Evolutionary conservation across 139 green algal genomes (phyloP).

Genomic region (Parachlorella kessleri): DNA sequence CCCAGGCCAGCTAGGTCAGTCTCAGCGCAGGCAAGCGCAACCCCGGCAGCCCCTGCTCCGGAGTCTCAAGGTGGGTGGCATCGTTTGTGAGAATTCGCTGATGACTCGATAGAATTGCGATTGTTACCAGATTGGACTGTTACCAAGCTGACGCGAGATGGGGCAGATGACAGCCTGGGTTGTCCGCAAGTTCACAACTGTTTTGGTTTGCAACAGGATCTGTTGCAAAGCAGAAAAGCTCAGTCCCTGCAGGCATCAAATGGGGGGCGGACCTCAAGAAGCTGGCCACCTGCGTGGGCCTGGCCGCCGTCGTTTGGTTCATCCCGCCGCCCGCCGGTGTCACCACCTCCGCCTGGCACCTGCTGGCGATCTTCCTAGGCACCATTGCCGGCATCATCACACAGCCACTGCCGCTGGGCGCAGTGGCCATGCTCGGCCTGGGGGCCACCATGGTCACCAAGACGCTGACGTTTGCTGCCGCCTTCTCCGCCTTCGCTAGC

Average conservation of each 20-base stretch:
- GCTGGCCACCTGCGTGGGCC: constrained; percentile 82
- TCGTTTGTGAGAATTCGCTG: no score
- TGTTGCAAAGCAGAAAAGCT: no score
- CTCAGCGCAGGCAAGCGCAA: no score
- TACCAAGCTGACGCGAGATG: not conserved
- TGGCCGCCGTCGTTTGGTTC: constrained; percentile 81
- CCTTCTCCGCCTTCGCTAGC: constrained; percentile 95
- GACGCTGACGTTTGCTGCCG: constrained; percentile 93
- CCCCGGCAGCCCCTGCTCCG: no score
- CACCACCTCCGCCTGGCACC: constrained; percentile 77
- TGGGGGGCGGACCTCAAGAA: constrained; percentile 93
- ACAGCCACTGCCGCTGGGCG: constrained; percentile 93
- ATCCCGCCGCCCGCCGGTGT: constrained; percentile 83
- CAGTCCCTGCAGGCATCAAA: constrained; percentile 65
- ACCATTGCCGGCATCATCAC: constrained; percentile 94
- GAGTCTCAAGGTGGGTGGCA: no score
- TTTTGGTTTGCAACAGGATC: no score
- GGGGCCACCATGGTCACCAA: constrained; percentile 93
- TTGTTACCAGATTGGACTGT: not conserved
- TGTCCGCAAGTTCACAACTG: no score
- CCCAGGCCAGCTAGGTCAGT: no score
- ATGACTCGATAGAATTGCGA: no score
- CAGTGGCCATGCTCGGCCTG: constrained; percentile 96
- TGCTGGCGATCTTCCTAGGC: constrained; percentile 93
- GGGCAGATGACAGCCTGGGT: not conserved